A percentile compares a stretch with the other conserved stretches of the same genome.
phyloP scores from a whole-genome alignment of 2,329 filamentous ascomycete species.

The Teratosphaeria destructans region DNA sequence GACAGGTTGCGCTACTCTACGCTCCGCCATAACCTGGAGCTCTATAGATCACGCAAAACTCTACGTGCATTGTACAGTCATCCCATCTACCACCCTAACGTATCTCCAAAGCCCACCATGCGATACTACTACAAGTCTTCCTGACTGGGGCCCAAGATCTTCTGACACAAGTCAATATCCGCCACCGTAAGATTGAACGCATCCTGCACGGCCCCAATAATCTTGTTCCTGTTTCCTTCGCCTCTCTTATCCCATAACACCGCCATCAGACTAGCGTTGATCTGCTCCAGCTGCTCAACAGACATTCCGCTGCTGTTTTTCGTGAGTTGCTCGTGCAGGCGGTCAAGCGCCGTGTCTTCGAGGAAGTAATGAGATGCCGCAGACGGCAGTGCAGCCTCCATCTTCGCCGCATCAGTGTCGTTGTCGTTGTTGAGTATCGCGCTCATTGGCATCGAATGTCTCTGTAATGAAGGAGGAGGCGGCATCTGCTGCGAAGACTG shows the following conservation, averaged over 20 bases:
- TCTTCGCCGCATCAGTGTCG: neutral
- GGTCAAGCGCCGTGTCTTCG: slow-evolving; percentile 29
- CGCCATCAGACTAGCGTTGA: slow-evolving; percentile 84
- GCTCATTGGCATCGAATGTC: slow-evolving; percentile 7
- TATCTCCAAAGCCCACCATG: neutral
- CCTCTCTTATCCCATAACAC: slow-evolving; percentile 69
- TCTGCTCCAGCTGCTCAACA: slow-evolving; percentile 90
- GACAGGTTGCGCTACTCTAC: neutral
- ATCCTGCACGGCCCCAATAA: slow-evolving; percentile 51
- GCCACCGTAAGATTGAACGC: slow-evolving; percentile 66
- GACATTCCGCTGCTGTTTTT: slow-evolving; percentile 63
- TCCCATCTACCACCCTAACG: neutral
- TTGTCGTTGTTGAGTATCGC: slow-evolving; percentile 35
- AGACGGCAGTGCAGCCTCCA: neutral
- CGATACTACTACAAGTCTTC: neutral
- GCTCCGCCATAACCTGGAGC: neutral
- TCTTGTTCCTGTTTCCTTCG: slow-evolving; percentile 74
- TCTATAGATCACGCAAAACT: neutral
- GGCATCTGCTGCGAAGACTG: slow-evolving; percentile 23
- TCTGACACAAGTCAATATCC: slow-evolving; percentile 53
- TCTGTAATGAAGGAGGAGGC: slow-evolving; percentile 13
- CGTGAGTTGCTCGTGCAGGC: slow-evolving; percentile 54
- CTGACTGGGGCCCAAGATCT: slow-evolving; percentile 33
- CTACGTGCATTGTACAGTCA: neutral
- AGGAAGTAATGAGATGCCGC: neutral